Evolutionary conservation across 2,329 filamentous ascomycete genomes (phyloP), one percentile per base, ranked within the genome.

Genomic region (Dryadomyces sulphureus): DNA sequence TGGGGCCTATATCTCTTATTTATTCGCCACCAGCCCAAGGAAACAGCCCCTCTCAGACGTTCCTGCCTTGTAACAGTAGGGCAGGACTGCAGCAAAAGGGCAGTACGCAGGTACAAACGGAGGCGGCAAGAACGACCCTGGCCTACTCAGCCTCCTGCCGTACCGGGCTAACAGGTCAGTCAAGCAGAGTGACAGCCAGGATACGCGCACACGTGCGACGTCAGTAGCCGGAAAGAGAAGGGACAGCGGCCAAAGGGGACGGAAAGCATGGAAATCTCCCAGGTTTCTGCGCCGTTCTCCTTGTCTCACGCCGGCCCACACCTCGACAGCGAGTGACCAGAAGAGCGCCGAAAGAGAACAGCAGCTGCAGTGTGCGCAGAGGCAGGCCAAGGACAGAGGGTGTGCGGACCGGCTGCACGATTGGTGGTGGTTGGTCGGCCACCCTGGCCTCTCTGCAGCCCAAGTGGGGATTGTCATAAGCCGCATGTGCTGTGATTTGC

Each of bases 401-500:
- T 46, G 41, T 35, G 41, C 45, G 47, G 46, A 45, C 42, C 24
- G 35, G 32, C 41, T 16, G n/a, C 20, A 25, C 27, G 38, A 32
- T 43, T 22, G 42, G 38, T 42, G 25, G 36, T 49, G 40, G 45
- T 44, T 49, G 47, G 43, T 25, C 27, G 34, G 20, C 12, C 36
- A 11, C 34, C 19, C n/a, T 22, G 14, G 21, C 42, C 32, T 19
- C 45, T 47, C 49, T 45, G 45, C 47, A 48, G 36, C 32, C 47
- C 38, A 51, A 53, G 51, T 49, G 49, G 51, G 48, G 49, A 25
- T 36, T 35, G 34, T 14, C 34, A 38, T 49, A 41, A 52, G 49
- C 47, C 42, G 42, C 45, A 45, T 38, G 20, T n/a, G n/a, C 32
- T 21, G 27, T 38, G 38, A 32, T 42, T 41, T 25, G 38, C 5